Percentiles rank a stretch among this genome's conserved stretches.
phyloP scores from a whole-genome alignment of 257 asterid species.

The Scutellaria baicalensis region DNA sequence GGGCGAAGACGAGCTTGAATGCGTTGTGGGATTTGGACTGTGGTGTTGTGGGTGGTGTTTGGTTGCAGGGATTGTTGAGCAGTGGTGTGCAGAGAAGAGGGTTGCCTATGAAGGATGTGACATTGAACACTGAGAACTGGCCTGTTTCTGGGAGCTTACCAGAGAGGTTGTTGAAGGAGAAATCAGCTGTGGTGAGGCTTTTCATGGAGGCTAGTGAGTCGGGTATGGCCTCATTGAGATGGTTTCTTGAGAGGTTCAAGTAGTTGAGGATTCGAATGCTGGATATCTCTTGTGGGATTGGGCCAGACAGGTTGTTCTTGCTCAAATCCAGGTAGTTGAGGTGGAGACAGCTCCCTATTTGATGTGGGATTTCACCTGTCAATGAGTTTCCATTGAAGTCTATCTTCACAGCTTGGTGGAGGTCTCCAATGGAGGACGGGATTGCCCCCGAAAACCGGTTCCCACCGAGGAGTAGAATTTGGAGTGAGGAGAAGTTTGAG shows the following conservation, averaged over 20 bases:
- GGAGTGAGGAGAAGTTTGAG: constrained; percentile 59
- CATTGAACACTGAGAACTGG: constrained; percentile 72
- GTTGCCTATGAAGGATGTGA: constrained; percentile 67
- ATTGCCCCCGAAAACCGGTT: constrained; percentile 70
- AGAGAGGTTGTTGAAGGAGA: constrained; percentile 78
- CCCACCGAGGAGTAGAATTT: constrained; percentile 54
- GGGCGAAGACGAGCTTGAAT: constrained; percentile 74
- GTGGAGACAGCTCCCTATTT: constrained; percentile 60
- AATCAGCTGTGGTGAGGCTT: constrained; percentile 90
- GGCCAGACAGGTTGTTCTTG: constrained; percentile 59
- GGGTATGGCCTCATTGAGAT: constrained; percentile 55
- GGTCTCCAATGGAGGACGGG: constrained; percentile 73
- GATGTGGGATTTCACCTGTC: constrained; percentile 61
- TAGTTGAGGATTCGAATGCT: constrained; percentile 58
- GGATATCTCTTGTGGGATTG: constrained; percentile 64
- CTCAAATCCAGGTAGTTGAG: constrained; percentile 82
- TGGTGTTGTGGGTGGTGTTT: constrained; percentile 9
- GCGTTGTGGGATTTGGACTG: constrained; percentile 35
- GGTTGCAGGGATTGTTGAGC: constrained; percentile 63
- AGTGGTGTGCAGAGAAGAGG: constrained; percentile 69
- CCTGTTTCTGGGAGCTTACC: constrained; percentile 85
- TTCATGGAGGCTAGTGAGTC: constrained; percentile 56
- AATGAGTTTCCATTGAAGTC: constrained; percentile 62
- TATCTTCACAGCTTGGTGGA: constrained; percentile 53
- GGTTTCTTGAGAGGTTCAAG: constrained; percentile 79